Percentiles rank a stretch among this genome's conserved stretches.
These are phyloP conservation scores for Diophrys appendiculata DNA, from an alignment of 73 alveolate species.

Conservation along the genomic window DNA sequence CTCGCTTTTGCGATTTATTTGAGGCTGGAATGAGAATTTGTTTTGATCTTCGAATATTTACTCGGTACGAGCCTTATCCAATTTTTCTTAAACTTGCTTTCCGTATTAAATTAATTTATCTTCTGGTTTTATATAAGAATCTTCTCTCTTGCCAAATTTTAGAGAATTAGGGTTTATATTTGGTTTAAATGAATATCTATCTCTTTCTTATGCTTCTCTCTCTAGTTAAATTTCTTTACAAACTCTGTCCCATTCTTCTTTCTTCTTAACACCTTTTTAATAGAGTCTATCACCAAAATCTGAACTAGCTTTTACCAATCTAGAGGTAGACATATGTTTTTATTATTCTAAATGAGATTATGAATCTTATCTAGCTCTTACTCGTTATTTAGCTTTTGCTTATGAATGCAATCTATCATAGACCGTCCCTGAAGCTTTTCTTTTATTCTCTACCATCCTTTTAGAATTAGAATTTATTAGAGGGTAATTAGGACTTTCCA, in stretches of 20 bases:
- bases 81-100: constrained; percentile 27
- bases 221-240: constrained; percentile 34
- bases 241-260: constrained; percentile 54
- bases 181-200: constrained; percentile 48
- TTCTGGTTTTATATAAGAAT: constrained; percentile 10
- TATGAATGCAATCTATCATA: constrained; percentile 38
- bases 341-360: not conserved
- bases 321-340: constrained; percentile 9
- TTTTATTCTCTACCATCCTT: constrained; percentile 32
- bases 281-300: constrained; percentile 55
- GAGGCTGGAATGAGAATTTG: constrained; percentile 10
- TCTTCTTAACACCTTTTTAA: constrained; percentile 52
- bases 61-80: constrained; percentile 46
- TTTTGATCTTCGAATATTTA: constrained; percentile 16
- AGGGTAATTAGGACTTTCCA: constrained; percentile 5
- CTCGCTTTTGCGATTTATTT: constrained; percentile 18
- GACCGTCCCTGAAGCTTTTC: constrained; percentile 7
- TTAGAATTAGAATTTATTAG: constrained; percentile 29
- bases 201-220: constrained; percentile 26
- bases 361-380: not conserved
- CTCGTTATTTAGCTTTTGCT: constrained; percentile 28
- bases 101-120: constrained; percentile 37
- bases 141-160: constrained; percentile 10
- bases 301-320: constrained; percentile 1
- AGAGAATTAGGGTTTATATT: constrained; percentile 26